Conservation (phyloP, 345 rosid species). For the Eutrema yunnanense region DNA sequence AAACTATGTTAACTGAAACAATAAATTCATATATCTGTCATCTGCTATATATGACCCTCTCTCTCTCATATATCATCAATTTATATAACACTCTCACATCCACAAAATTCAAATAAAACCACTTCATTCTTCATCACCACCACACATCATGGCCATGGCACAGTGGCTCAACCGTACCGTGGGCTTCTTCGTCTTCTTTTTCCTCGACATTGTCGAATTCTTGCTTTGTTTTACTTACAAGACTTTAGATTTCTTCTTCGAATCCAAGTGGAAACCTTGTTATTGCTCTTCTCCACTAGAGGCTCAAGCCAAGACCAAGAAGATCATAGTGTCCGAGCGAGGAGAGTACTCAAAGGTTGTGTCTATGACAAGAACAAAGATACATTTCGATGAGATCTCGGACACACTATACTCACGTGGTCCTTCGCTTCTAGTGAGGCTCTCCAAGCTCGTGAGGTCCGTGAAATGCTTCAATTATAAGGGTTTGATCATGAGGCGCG, state of each 20-base stretch:
- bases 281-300: conserved; percentile 26
- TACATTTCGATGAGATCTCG: conserved; percentile 79
- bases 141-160: conserved; percentile 20
- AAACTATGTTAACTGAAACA: conserved; percentile 29
- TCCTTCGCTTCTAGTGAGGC: conserved; percentile 46
- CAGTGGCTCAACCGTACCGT: conserved; percentile 32
- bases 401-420: conserved; percentile 76
- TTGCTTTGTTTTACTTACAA: conserved; percentile 30
- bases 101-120: conserved; percentile 8
- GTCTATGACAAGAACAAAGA: conserved; percentile 48
- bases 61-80: not conserved
- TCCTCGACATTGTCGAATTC: conserved; percentile 29
- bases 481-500: conserved; percentile 27
- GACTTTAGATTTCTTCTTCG: conserved; percentile 25
- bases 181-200: conserved; percentile 20
- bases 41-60: conserved; percentile 17
- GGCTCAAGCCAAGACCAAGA: conserved; percentile 35
- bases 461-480: conserved; percentile 33
- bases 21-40: conserved; percentile 28
- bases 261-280: conserved; percentile 28
- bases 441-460: conserved; percentile 48
- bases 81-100: conserved; percentile 6
- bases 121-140: not conserved
- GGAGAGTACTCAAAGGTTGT: conserved; percentile 69
- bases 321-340: conserved; percentile 70